Evolutionary conservation across 768 basidiomycete species (phyloP), one percentile per base, ranked within the genome.

Genomic region (Strobilomyces dryophilus): DNA sequence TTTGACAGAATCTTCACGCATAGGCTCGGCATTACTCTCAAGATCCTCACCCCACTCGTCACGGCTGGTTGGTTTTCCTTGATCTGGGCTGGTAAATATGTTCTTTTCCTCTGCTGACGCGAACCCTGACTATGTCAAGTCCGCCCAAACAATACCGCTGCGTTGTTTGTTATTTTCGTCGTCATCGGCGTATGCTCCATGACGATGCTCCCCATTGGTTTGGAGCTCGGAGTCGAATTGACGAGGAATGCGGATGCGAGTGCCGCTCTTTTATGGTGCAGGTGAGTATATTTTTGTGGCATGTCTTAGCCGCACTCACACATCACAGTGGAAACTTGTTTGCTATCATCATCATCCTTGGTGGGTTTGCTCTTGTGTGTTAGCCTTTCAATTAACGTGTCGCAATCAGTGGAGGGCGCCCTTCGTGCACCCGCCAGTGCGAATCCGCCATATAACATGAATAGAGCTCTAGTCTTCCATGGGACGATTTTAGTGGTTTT

Each of bases 1-100:
- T 85, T 91, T 61, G 91, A 92, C 62, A 82, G 90, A 18, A 81
- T 91, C n/a, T 81, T 93, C 55, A 92, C 87, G 10, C 79, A 84
- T 57, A 81, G 81, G 54, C 75, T 91, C 36, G 87, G 82, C 0
- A 56, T 80, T 11, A 80, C 83, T 3, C 60, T 76, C 49, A 88
- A 85, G 51, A 53, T 81, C 0, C 61, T 89, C 10, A 76, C 83
- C 15, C 89, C 89, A 2, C 63, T 84, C 41, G 72, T 87, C 6
- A 84, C 76, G 15, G 74, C 61, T 1, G 74, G 76, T 21, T 92
- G 89, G 89, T 66, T 92, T 14, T 80, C 82, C 5, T 70, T 92
- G 17, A 84, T 93, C 31, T 93, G 89, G 91, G 89, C 85, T 47
- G 81, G 89, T 88, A 63, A 26, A 79, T 66, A 24, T 37, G 8